These are phyloP conservation scores for Axilococcus clingmanii DNA, from an alignment of 139 green algal genomes.

Conservation along the genomic window DNA sequence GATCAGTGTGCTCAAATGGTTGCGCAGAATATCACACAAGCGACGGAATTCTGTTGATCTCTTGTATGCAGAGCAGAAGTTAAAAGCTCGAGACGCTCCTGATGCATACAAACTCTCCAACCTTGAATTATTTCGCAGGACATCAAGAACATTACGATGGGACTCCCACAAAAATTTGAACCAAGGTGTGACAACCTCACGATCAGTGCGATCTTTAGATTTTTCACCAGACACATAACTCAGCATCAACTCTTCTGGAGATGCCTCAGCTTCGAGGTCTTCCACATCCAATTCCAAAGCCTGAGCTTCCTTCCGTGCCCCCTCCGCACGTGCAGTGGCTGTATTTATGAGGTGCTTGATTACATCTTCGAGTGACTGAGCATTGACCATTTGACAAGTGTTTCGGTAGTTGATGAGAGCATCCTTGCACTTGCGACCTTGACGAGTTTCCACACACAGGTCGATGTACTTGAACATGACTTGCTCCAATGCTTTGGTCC, in stretches of 20 bases:
- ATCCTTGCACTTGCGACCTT: conserved; percentile 92
- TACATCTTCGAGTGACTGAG: conserved; percentile 91
- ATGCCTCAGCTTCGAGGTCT: conserved; percentile 92
- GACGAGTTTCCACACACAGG: conserved; percentile 85
- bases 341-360: conserved; percentile 96
- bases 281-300: conserved; percentile 68
- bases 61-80: conserved; percentile 96
- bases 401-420: conserved; percentile 98
- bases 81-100: conserved; percentile 66
- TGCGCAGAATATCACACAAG: conserved; percentile 96
- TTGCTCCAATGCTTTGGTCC: conserved; percentile 68
- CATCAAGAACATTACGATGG: conserved; percentile 86
- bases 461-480: conserved; percentile 98
- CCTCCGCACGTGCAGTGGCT: conserved; percentile 79
- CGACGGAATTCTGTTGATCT: conserved; percentile 94
- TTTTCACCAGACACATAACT: conserved; percentile 92
- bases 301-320: conserved; percentile 63
- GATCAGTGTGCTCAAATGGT: conserved; percentile 91
- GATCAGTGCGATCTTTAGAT: conserved; percentile 84
- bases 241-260: conserved; percentile 97
- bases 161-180: conserved; percentile 99
- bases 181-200: conserved; percentile 96
- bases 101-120: conserved; percentile 93
- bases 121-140: conserved; percentile 95
- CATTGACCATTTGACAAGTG: conserved; percentile 91